Evolutionary conservation across 163 green algal species (phyloP).

Genomic region (Dunaliella salina): DNA sequence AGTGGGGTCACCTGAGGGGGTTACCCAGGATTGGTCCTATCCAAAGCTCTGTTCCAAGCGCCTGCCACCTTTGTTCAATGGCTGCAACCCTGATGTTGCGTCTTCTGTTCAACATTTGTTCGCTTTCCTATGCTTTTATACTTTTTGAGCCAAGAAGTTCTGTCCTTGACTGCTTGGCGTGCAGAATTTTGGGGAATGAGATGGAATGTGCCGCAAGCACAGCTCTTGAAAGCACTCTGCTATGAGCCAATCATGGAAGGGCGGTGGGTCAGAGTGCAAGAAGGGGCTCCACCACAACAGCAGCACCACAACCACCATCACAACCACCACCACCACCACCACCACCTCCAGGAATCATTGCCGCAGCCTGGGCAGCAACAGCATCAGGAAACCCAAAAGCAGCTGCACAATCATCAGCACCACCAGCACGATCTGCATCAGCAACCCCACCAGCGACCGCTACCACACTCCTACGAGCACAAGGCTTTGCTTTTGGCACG

Average conservation of each 20-base stretch:
- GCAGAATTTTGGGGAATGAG: not conserved
- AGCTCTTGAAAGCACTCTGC: not conserved
- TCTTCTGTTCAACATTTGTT: too few relatives aligned
- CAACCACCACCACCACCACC: not conserved
- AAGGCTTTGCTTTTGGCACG: too few relatives aligned
- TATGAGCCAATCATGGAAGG: not conserved
- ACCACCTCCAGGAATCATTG: not conserved
- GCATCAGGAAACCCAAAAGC: not conserved
- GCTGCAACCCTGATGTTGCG: too few relatives aligned
- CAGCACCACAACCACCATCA: not conserved
- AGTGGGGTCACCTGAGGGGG: too few relatives aligned
- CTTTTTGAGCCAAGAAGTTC: too few relatives aligned
- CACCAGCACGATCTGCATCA: not conserved
- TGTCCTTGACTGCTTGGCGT: not conserved
- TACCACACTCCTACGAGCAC: too few relatives aligned
- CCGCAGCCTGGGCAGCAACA: not conserved
- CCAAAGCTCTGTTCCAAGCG: too few relatives aligned
- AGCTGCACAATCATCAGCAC: not conserved
- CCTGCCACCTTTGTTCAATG: too few relatives aligned
- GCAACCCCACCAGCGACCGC: not conserved
- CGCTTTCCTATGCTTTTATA: too few relatives aligned
- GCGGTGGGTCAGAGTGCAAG: not conserved
- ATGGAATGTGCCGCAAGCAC: not conserved
- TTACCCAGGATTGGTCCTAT: too few relatives aligned
- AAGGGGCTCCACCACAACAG: not conserved